Percentiles rank a stretch among this genome's conserved stretches.
phyloP scores from a whole-genome alignment of 495 filamentous ascomycete species.

The Tuber microsphaerosporum region DNA sequence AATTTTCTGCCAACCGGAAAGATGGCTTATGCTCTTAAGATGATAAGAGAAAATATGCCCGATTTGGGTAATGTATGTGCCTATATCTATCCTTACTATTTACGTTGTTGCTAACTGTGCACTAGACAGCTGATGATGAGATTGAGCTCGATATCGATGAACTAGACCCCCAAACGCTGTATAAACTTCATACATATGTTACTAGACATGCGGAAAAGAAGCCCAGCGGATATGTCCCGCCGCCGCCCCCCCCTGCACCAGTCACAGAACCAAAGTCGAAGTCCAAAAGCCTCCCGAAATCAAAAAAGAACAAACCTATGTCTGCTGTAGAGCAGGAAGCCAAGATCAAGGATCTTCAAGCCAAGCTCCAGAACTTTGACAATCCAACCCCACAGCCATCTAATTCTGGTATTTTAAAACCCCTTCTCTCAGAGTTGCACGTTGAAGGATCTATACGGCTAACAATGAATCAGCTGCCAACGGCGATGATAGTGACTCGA shows the following conservation, averaged over 20 bases:
- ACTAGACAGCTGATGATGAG: conserved; percentile 45
- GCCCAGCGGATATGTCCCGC: conserved; percentile 33
- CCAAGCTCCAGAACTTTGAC: conserved; percentile 37
- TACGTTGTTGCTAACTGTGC: not conserved
- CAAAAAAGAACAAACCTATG: conserved; percentile 99
- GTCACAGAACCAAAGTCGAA: conserved; percentile 41
- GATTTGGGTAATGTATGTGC: conserved; percentile 53
- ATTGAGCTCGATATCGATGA: conserved; percentile 53
- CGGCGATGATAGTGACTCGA: conserved; percentile 37
- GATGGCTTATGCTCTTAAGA: conserved; percentile 71
- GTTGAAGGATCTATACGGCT: conserved; percentile 9
- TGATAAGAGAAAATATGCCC: conserved; percentile 82
- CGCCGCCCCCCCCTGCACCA: conserved; percentile 35
- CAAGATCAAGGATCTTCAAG: conserved; percentile 65
- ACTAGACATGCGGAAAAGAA: conserved; percentile 36
- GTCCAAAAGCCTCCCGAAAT: conserved; percentile 53
- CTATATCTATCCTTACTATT: conserved; percentile 6
- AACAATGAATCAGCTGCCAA: conserved; percentile 20
- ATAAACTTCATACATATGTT: conserved; percentile 41
- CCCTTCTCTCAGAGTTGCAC: not conserved
- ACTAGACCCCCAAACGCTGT: conserved; percentile 39
- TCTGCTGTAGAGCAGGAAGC: conserved; percentile 87
- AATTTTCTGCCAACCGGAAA: conserved; percentile 48
- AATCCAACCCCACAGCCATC: conserved; percentile 38
- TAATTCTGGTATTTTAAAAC: conserved; percentile 28